Conservation (phyloP, 1,284 basidiomycete genomes). For the Ganoderma lingzhi region DNA sequence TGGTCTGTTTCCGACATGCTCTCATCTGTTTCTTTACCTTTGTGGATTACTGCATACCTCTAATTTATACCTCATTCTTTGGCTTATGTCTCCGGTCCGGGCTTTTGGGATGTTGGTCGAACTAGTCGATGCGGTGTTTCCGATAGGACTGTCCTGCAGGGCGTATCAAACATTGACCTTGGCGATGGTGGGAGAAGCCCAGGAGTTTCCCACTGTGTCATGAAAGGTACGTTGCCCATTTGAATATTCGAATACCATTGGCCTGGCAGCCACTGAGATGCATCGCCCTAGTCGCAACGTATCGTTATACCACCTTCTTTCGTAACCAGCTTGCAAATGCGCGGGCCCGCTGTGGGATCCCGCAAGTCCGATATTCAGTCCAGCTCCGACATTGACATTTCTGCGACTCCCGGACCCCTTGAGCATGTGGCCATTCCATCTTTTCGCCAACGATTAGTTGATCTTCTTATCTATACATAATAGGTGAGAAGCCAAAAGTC, state of each 20-base stretch:
- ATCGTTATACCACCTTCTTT: background rate
- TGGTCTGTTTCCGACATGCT: constrained; percentile 17
- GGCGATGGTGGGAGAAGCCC: no score
- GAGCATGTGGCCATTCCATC: background rate
- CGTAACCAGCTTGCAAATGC: background rate
- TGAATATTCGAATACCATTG: background rate
- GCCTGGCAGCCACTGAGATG: background rate
- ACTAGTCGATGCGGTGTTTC: background rate
- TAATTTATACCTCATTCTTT: constrained; percentile 27
- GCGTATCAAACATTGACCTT: background rate
- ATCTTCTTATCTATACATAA: background rate
- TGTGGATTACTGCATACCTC: constrained; percentile 27
- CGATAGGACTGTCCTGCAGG: background rate
- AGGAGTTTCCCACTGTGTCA: background rate
- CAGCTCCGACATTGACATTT: background rate
- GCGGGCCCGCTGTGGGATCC: background rate
- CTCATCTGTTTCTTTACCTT: constrained; percentile 25
- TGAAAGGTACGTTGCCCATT: background rate
- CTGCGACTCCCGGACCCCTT: background rate
- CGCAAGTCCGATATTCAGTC: background rate
- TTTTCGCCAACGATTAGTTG: background rate
- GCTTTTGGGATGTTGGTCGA: background rate
- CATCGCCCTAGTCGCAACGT: background rate
- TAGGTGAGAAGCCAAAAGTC: no score
- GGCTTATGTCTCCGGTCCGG: background rate